These are phyloP conservation scores for Mrakia hoshinonis DNA, from an alignment of 768 basidiomycete species.

Conservation along the genomic window DNA sequence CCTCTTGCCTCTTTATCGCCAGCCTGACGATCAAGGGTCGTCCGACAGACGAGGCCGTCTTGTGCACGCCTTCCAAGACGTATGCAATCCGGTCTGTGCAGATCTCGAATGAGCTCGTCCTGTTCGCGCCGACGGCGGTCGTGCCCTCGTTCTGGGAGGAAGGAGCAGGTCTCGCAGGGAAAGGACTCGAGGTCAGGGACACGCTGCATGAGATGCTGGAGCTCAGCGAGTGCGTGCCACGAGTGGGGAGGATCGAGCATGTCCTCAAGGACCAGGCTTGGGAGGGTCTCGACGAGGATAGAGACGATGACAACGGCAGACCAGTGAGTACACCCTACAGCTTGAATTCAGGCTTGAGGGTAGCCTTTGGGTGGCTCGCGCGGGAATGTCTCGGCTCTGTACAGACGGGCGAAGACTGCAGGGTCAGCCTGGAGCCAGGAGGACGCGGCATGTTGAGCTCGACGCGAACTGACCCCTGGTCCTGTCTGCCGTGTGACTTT, in stretches of 20 bases:
- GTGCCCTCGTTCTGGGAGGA: constrained; percentile 26
- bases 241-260: constrained; percentile 54
- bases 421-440: neutral
- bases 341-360: neutral
- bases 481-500: neutral
- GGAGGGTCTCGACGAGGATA: constrained; percentile 14
- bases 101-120: constrained; percentile 76
- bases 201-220: constrained; percentile 78
- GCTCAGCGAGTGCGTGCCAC: constrained; percentile 65
- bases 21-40: constrained; percentile 75
- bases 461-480: neutral
- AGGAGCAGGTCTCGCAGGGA: constrained; percentile 35
- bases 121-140: constrained; percentile 44
- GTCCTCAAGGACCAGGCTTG: constrained; percentile 44
- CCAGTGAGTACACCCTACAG: constrained; percentile 2
- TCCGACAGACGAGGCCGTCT: constrained; percentile 72
- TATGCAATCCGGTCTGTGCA: constrained; percentile 75
- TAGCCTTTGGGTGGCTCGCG: neutral
- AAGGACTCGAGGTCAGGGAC: constrained; percentile 62
- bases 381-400: neutral
- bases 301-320: neutral
- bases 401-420: neutral
- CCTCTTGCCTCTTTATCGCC: constrained; percentile 12
- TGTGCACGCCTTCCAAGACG: constrained; percentile 74
- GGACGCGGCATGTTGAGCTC: neutral